Evolutionary conservation across 2,329 filamentous ascomycete genomes (phyloP), one percentile per base, ranked within the genome.

Genomic region (Cadophora gregata): DNA sequence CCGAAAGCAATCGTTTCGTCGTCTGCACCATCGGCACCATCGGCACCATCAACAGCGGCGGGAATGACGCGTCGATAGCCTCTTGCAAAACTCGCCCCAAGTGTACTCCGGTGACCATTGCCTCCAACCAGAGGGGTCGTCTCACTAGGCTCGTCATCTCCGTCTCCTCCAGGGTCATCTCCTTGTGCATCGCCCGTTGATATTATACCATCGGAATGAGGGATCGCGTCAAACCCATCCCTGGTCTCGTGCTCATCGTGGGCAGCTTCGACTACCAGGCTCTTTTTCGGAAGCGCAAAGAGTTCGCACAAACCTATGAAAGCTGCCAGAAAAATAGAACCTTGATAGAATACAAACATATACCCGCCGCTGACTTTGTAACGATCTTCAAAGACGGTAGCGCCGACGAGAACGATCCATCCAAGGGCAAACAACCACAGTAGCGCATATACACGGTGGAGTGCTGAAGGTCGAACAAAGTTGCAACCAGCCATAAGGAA

Each of bases 401-500:
- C 85, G 53, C 85, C 81, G 16, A 97, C 87, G 64, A 97, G 84
- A 48, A 92, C 73, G 1, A 86, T 79, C 89, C 94, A 98, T 47
- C 88, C 86, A 0, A 93, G 78, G 36, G 87, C 77, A 76, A 94
- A 97, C 55, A 97, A 83, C 94, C 96, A 98, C 10, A 96, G 85
- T 53, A 94, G 83, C 60, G 87, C 85, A 77, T 96, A 97, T 5
- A 90, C 86, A 24, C 95, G 87, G 66, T 96, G 92, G 7, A 98
- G 86, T 4, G 95, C 95, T 21, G 92, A 96, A 1, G 96, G 95
- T 16, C 95, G 87, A 58, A 91, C 87, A 68, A 90, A 91, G 74
- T 93, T 90, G 19, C 93, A 91, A 1, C 92, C 89, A 21, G 90
- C 87, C 73, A 93, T 88, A 42, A 96, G 83, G 70, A 93, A 90